Conservation (phyloP, 495 filamentous ascomycete genomes). For the Talaromyces trachyspermus region DNA sequence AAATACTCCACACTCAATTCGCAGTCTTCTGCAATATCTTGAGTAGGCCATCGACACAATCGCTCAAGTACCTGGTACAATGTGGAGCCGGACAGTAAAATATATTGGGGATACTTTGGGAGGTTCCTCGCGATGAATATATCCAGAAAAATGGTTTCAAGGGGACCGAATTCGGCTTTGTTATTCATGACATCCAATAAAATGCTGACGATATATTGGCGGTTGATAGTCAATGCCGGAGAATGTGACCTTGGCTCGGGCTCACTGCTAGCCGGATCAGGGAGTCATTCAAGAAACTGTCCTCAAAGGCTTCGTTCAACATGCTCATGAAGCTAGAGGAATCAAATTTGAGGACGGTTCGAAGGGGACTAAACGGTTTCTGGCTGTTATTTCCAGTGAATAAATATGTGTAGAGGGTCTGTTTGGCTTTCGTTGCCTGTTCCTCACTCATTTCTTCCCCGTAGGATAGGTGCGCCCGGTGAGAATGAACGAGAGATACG, state of each 20-base stretch:
- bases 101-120: conserved; percentile 93
- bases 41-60: conserved; percentile 74
- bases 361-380: conserved; percentile 73
- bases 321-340: conserved; percentile 88
- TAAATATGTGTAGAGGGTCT: conserved; percentile 82
- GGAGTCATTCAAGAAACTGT: conserved; percentile 77
- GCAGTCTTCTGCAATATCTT: conserved; percentile 83
- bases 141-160: conserved; percentile 87
- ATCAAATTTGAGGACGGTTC: conserved; percentile 79
- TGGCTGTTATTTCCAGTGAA: conserved; percentile 70
- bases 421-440: conserved; percentile 68
- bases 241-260: conserved; percentile 28
- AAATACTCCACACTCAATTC: conserved; percentile 94
- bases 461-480: conserved; percentile 89
- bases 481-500: conserved; percentile 87
- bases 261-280: conserved; percentile 51
- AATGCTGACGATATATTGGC: conserved; percentile 85
- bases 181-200: conserved; percentile 80
- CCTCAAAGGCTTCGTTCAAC: conserved; percentile 95
- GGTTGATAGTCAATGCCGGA: conserved; percentile 52
- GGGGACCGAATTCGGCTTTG: conserved; percentile 58
- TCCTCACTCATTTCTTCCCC: conserved; percentile 63
- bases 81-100: conserved; percentile 78
- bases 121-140: conserved; percentile 97
- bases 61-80: conserved; percentile 74